phyloP scores from a whole-genome alignment of 352 stramenopile genomes.

The Pythium sukuiense region DNA sequence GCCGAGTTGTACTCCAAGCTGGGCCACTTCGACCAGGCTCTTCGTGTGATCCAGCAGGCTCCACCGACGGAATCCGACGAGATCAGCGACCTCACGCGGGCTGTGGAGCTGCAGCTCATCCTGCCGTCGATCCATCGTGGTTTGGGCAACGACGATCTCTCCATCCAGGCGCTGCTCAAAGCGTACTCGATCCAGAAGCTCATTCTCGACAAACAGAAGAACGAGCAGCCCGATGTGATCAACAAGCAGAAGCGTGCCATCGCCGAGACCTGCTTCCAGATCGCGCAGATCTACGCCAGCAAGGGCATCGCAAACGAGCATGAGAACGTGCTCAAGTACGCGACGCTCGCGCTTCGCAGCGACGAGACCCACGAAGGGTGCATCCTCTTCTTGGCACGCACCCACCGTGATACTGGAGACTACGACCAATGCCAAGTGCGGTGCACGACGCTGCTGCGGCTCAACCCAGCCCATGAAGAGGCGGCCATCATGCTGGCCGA shows the following conservation, averaged over 20 bases:
- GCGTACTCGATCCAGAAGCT: constrained; percentile 86
- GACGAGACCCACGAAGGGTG: constrained; percentile 81
- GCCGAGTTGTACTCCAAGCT: constrained; percentile 90
- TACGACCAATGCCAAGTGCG: constrained; percentile 84
- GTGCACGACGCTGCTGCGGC: constrained; percentile 78
- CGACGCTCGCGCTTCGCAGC: constrained; percentile 67
- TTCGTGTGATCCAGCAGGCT: constrained; percentile 76
- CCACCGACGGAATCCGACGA: constrained; percentile 66
- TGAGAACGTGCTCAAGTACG: constrained; percentile 82
- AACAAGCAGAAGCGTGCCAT: constrained; percentile 69
- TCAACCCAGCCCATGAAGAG: constrained; percentile 84
- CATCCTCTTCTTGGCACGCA: constrained; percentile 82
- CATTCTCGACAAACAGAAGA: constrained; percentile 78
- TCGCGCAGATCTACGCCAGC: constrained; percentile 68
- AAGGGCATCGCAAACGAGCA: constrained; percentile 28
- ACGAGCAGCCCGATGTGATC: constrained; percentile 81
- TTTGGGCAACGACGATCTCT: constrained; percentile 62
- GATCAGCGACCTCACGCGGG: constrained; percentile 62
- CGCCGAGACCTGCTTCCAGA: constrained; percentile 82
- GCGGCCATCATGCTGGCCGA: constrained; percentile 91
- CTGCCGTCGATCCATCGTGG: constrained; percentile 80
- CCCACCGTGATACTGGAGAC: constrained; percentile 71
- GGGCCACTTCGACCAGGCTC: constrained; percentile 79
- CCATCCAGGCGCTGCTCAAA: constrained; percentile 78
- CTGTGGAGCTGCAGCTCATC: constrained; percentile 76